phyloP scores from a whole-genome alignment of 73 alveolate genomes.

The Tetrahymena thermophila region DNA sequence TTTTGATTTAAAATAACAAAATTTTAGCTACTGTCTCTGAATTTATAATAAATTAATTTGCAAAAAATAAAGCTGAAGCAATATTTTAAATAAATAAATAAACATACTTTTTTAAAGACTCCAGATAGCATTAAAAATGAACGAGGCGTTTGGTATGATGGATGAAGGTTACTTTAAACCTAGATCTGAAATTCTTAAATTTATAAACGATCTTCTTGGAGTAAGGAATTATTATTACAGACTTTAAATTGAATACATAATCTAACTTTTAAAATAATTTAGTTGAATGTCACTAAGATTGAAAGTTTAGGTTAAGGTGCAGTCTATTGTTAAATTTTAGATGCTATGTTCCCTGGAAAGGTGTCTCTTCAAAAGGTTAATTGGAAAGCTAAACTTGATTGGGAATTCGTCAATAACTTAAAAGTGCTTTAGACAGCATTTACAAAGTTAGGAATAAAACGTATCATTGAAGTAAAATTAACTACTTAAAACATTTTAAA shows the following conservation, averaged over 20 bases:
- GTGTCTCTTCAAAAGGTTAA: neutral
- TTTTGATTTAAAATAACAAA: neutral
- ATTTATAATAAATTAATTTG: neutral
- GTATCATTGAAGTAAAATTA: neutral
- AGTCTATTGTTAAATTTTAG: neutral
- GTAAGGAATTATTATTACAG: neutral
- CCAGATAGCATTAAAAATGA: neutral
- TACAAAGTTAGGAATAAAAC: neutral
- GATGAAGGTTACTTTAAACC: neutral
- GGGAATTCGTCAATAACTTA: neutral
- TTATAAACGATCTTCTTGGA: neutral
- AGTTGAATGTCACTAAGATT: neutral
- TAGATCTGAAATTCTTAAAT: neutral
- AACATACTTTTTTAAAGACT: neutral
- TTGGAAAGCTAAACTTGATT: neutral
- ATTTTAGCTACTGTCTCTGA: neutral
- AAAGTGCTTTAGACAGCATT: neutral
- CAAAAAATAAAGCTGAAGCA: neutral
- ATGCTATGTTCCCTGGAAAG: neutral
- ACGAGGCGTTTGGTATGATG: neutral
- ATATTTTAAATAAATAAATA: neutral
- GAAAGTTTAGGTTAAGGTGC: neutral
- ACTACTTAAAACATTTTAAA: neutral
- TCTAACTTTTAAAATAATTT: neutral
- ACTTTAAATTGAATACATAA: neutral